Evolutionary conservation across 371 early-diverging fungal genomes (phyloP), one percentile per base, ranked within the genome.

Genomic region (Mucor sp.): DNA sequence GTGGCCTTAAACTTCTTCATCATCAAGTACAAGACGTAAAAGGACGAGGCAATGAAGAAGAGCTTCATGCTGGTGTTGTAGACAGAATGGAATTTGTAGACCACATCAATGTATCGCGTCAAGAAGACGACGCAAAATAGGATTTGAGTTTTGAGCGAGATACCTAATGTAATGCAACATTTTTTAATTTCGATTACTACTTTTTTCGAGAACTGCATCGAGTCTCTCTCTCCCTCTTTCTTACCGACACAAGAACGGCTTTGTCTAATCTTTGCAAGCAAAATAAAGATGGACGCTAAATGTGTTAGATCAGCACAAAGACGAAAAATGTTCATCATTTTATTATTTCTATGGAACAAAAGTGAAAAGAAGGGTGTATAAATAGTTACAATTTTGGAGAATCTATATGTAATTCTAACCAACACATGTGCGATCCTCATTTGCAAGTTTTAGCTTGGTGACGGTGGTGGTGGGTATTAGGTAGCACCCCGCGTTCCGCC

Each of bases 31-130:
- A 98, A 79, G 62, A 97, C 91, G 77, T 95, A 94, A 21, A 89
- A 75, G 19, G 96, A 91, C 4, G 94, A 84, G 3, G 83, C 82
- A 69, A 99, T 92, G 80, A 98, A 99, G 75, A 99, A 89, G 17
- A 97, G 53, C 84, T 99, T 99, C 98, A 99, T 98, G 57, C 90
- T 66, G 33, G 94, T 87, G 80, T 98, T 98, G 88, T 99, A 99
- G 6, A 97, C 63, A 0, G 93, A 92, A 60, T 85, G 67, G 62
- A 85, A 95, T 55, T 82, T 70, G 53, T 83, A 79, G 68, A 97
- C 86, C 53, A 99, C 80, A 79, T 99, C 99, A 15, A 97, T 78
- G 79, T 99, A 99, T 63, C 99, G 94, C 35, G 95, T 88, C 65
- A 90, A 66, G 80, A 98, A 99, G 6, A 99, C 99, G 32, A 93